Percentiles rank a stretch among this genome's conserved stretches.
Conservation (phyloP, 345 rosid genomes). For the Stellera chamaejasme region DNA sequence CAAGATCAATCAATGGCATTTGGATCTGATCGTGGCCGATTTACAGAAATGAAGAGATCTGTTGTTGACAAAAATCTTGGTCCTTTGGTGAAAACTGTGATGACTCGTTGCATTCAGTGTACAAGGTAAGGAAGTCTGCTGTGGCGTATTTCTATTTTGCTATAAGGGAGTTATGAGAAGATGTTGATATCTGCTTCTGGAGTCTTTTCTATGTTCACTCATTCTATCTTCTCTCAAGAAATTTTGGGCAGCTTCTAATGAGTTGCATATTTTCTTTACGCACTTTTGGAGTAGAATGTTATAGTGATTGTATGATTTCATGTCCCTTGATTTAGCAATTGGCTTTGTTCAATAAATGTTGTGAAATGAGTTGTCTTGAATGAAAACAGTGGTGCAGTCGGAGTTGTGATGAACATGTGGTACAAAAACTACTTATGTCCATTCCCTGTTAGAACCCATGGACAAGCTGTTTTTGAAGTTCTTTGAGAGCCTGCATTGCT, state of each 20-base stretch:
- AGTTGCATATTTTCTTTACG: neutral
- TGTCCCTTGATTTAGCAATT: no score
- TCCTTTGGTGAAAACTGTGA: constrained; percentile 97
- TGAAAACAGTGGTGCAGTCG: no score
- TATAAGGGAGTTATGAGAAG: no score
- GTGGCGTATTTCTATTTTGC: neutral
- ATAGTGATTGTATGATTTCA: neutral
- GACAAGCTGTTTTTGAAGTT: no score
- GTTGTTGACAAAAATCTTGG: constrained; percentile 99
- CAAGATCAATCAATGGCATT: constrained; percentile 99
- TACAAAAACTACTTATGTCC: no score
- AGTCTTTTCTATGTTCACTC: neutral
- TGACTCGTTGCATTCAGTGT: constrained; percentile 99
- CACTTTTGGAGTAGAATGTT: neutral
- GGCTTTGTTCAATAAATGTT: no score
- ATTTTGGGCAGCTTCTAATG: no score
- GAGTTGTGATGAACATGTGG: no score
- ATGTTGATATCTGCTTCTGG: neutral
- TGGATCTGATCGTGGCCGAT: constrained; percentile 97
- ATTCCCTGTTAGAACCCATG: no score
- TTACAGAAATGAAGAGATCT: constrained; percentile 93
- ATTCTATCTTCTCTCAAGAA: no score
- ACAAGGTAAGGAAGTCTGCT: constrained; percentile 49
- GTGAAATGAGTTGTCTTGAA: neutral
- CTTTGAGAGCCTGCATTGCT: no score